These are phyloP conservation scores for Solanum appendiculatum DNA, from an alignment of 257 asterid species.

Conservation along the genomic window DNA sequence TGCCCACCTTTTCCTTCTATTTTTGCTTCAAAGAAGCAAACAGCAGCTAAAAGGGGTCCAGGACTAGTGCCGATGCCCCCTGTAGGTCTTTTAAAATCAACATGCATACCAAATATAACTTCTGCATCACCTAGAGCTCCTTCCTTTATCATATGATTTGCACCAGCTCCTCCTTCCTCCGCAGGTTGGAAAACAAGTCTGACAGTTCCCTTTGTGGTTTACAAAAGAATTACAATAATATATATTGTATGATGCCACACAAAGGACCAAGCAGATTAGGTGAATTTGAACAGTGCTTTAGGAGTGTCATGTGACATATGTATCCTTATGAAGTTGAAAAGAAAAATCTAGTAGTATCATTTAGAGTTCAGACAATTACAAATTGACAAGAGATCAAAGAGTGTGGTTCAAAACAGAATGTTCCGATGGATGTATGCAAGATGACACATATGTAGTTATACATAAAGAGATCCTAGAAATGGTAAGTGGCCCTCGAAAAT, in stretches of 20 bases:
- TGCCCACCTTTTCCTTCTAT: conserved; percentile 77
- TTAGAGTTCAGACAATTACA: background rate
- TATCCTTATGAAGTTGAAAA: background rate
- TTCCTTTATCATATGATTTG: conserved; percentile 64
- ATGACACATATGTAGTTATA: background rate
- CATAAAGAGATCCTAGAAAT: background rate
- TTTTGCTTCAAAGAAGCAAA: conserved; percentile 51
- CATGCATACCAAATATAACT: conserved; percentile 79
- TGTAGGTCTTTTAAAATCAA: conserved; percentile 38
- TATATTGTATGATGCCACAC: background rate
- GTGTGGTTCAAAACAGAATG: background rate
- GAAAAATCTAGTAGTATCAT: background rate
- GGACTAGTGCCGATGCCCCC: conserved; percentile 45
- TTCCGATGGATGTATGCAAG: background rate
- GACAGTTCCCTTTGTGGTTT: conserved; percentile 57
- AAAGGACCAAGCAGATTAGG: background rate
- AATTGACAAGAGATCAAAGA: background rate
- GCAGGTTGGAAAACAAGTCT: conserved; percentile 93
- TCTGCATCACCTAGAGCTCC: conserved; percentile 73
- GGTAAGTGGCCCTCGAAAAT: background rate
- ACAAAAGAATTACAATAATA: background rate
- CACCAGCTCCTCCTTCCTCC: conserved; percentile 94
- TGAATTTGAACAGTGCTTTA: background rate
- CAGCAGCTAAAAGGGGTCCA: conserved; percentile 65
- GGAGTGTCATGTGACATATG: background rate